Conservation (phyloP, 495 filamentous ascomycete genomes). For the Penicillium paradoxum region DNA sequence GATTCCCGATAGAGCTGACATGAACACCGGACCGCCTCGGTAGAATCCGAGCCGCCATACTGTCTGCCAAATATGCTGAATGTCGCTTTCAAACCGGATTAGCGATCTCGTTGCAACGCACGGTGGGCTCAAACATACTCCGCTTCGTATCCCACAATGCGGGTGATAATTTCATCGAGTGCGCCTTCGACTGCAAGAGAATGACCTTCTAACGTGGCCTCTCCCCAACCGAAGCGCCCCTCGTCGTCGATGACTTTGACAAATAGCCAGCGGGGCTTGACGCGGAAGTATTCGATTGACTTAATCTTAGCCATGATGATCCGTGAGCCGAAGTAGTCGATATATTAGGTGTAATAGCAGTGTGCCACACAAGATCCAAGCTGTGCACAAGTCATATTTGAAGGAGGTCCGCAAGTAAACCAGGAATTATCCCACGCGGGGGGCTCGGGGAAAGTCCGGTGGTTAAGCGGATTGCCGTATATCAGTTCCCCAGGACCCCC, state of each 20-base stretch:
- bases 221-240: slow-evolving; percentile 69
- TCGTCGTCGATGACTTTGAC: slow-evolving; percentile 70
- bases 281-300: slow-evolving; percentile 71
- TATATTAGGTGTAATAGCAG: neutral
- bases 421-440: slow-evolving; percentile 17
- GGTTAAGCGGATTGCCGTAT: slow-evolving; percentile 2
- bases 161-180: slow-evolving; percentile 59
- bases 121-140: slow-evolving; percentile 47
- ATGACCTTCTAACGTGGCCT: slow-evolving; percentile 74
- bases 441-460: slow-evolving; percentile 16
- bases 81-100: slow-evolving; percentile 49
- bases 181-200: slow-evolving; percentile 76
- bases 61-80: slow-evolving; percentile 78
- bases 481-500: slow-evolving; percentile 5
- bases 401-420: neutral
- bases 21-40: slow-evolving; percentile 78
- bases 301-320: slow-evolving; percentile 60
- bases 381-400: neutral
- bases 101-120: neutral
- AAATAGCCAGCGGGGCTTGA: slow-evolving; percentile 78
- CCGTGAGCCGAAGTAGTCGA: neutral
- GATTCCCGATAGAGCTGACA: slow-evolving; percentile 73
- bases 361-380: neutral
- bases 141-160: slow-evolving; percentile 68
- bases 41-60: slow-evolving; percentile 72